Evolutionary conservation across 2,329 filamentous ascomycete species (phyloP), one percentile per base, ranked within the genome.

Genomic region (Metarhizium humberi): DNA sequence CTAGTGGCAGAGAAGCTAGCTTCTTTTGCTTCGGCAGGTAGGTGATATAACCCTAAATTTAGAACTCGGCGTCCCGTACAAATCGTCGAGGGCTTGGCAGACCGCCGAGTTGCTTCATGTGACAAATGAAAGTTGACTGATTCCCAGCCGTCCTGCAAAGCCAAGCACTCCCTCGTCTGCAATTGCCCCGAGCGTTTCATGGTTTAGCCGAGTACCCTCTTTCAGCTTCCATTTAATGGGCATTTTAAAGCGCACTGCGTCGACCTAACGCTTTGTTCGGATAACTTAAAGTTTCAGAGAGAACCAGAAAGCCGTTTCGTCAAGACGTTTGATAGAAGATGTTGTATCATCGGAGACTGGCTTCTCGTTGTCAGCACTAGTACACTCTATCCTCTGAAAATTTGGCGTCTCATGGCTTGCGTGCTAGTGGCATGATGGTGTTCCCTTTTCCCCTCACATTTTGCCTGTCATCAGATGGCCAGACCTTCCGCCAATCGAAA

Each of bases 1-100:
- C 38, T 55, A 40, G 53, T 40, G 10, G 3, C 18, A 45, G 47
- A 32, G 29, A 16, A 50, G 25, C 29, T 34, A 34, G 47, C 47
- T 36, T 50, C 29, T 14, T 50, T 25, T 25, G 47, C 47, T 50
- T 32, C 14, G 32, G 47, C 47, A 7, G 18, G 25, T 25, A 32
- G 25, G 11, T 50, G 25, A 18, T 50, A 34, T 50, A 52, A 18
- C 18, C 18, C 54, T 55, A 55, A 52, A 52, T 52, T 51, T 55
- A 55, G 53, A 55, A 55, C 32, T 34, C 32, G 32, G 32, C 32
- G 32, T 34, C 32, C 32, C 10, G 32, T 11, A 7, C 32, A 34
- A 34, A 34, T 34, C 10, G 7, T 34, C 7, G 32, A 8, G 32
- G 32, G 32, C 32, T 34, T 34, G 32, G 32, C 32, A 34, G 32